These are phyloP conservation scores for Boletus tomentosulus DNA, from an alignment of 768 basidiomycete genomes.

Conservation along the genomic window DNA sequence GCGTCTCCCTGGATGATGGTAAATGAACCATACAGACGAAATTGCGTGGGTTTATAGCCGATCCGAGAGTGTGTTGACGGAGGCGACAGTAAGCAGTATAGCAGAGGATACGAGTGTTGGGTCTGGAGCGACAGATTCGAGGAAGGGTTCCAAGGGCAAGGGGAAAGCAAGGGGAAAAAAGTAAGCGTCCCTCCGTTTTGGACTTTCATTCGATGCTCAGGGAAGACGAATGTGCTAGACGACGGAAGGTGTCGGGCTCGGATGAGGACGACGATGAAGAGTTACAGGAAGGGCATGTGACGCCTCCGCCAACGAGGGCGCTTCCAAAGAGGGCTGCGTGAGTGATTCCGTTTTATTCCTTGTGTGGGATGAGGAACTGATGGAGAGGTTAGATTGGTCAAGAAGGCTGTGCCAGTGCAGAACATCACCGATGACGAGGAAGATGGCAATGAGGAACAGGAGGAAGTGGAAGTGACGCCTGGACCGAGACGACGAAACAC, in stretches of 20 bases:
- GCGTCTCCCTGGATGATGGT: conserved; percentile 21
- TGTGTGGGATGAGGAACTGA: not conserved
- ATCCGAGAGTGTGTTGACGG: conserved; percentile 55
- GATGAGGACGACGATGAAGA: conserved; percentile 39
- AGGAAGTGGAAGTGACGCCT: conserved; percentile 36
- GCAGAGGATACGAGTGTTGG: conserved; percentile 32
- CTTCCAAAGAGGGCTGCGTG: conserved; percentile 61
- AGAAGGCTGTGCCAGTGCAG: conserved; percentile 31
- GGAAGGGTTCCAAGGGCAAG: conserved; percentile 21
- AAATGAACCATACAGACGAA: not conserved
- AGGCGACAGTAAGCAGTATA: conserved; percentile 38
- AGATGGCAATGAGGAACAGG: conserved; percentile 15
- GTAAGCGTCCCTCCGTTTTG: conserved; percentile 29
- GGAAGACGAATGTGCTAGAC: conserved; percentile 31
- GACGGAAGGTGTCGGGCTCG: conserved; percentile 51
- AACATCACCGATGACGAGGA: conserved; percentile 34
- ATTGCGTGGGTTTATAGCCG: conserved; percentile 37
- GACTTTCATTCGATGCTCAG: not conserved
- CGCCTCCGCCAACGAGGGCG: conserved; percentile 42
- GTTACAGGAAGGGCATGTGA: conserved; percentile 25
- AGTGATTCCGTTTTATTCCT: conserved; percentile 15
- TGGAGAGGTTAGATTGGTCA: conserved; percentile 33
- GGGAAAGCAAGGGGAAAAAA: conserved; percentile 37
- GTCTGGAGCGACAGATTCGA: conserved; percentile 28
- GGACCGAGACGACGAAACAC: conserved; percentile 14